Evolutionary conservation across 257 asterid genomes (phyloP).

Genomic region (Jacaranda copaia): DNA sequence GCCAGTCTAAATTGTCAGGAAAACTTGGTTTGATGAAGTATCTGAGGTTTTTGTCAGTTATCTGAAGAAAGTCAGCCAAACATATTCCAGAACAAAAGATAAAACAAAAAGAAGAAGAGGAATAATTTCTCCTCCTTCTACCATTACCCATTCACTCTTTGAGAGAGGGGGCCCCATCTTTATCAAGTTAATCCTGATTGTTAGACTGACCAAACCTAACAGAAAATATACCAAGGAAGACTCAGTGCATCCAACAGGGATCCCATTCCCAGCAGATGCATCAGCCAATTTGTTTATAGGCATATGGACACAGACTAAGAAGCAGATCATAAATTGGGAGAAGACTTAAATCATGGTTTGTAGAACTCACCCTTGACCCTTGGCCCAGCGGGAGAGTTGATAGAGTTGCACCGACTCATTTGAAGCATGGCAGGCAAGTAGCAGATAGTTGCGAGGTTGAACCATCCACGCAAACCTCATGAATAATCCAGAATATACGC

Average conservation of each 20-base stretch:
- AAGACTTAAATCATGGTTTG: background rate
- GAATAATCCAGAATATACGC: conserved; percentile 86
- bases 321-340: background rate
- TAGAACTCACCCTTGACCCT: conserved; percentile 78
- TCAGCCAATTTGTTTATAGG: background rate
- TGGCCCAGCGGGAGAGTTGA: conserved; percentile 92
- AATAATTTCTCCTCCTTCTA: background rate
- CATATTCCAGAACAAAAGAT: background rate
- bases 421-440: conserved; percentile 91
- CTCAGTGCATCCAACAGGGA: too few species aligned
- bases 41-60: background rate
- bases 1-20: background rate
- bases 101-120: background rate
- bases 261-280: background rate
- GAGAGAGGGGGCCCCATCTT: too few species aligned
- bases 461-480: conserved; percentile 99
- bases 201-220: background rate
- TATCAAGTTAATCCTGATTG: background rate
- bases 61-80: background rate
- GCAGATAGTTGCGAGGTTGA: conserved; percentile 89
- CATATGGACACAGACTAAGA: background rate
- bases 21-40: background rate
- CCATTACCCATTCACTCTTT: too few species aligned
- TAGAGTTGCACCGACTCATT: conserved; percentile 90
- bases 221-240: background rate